Percentiles rank a stretch among this genome's conserved stretches.
These are phyloP conservation scores for Colletotrichum musicola DNA, from an alignment of 2,329 filamentous ascomycete genomes.

Conservation along the genomic window DNA sequence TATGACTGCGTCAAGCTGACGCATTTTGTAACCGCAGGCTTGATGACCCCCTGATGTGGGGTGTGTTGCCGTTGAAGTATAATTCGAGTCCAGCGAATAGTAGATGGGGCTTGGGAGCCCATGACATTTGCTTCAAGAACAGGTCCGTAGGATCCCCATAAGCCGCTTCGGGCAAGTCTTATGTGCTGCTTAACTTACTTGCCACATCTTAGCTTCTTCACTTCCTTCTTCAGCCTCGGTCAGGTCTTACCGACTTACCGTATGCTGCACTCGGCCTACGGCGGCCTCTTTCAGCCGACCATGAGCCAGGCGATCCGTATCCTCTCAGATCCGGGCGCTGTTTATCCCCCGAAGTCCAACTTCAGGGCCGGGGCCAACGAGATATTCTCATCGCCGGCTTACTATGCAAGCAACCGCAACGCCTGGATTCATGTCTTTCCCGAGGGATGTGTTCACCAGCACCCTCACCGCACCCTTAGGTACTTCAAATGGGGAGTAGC, in stretches of 20 bases:
- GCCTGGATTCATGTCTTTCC: constrained; percentile 97
- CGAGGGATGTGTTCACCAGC: constrained; percentile 94
- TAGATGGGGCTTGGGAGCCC: constrained; percentile 90
- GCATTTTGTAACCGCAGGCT: constrained; percentile 66
- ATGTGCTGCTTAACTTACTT: constrained; percentile 33
- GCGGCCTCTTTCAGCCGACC: constrained; percentile 91
- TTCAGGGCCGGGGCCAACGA: constrained; percentile 72
- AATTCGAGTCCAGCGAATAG: constrained; percentile 79
- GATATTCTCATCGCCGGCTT: constrained; percentile 77
- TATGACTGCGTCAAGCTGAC: constrained; percentile 33
- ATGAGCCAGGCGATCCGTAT: constrained; percentile 88
- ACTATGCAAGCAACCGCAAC: constrained; percentile 76
- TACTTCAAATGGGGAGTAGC: constrained; percentile 99
- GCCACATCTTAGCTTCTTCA: constrained; percentile 65
- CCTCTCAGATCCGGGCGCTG: constrained; percentile 68
- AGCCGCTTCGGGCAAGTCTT: neutral
- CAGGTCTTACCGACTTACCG: constrained; percentile 94
- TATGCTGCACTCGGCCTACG: constrained; percentile 79
- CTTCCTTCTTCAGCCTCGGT: constrained; percentile 87
- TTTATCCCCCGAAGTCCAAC: constrained; percentile 18
- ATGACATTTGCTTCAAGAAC: constrained; percentile 95
- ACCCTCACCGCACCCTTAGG: constrained; percentile 80
- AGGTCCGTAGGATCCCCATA: constrained; percentile 61
- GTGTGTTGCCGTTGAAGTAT: constrained; percentile 82
- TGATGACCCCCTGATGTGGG: constrained; percentile 96